A percentile compares a stretch with the other conserved stretches of the same genome.
Conservation (phyloP, 176 grass and related monocot genomes). For the Paspalum vaginatum region DNA sequence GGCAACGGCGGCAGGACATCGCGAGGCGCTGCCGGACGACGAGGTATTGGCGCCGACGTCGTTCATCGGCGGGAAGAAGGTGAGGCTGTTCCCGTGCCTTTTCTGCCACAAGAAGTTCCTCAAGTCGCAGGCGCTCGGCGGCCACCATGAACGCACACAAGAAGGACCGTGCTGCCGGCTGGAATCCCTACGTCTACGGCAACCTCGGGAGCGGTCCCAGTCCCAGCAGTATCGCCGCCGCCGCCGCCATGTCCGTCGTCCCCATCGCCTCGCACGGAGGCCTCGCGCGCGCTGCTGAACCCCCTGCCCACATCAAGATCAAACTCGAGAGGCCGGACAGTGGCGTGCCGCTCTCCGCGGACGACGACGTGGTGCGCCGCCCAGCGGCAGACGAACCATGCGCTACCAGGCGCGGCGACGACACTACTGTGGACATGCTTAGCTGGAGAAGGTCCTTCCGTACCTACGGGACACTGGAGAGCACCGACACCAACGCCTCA, state of each 20-base stretch:
- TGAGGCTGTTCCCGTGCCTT: slow-evolving; percentile 67
- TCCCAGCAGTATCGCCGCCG: no score
- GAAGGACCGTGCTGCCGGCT: slow-evolving; percentile 14
- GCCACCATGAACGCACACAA: slow-evolving; percentile 13
- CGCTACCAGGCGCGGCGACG: slow-evolving; percentile 20
- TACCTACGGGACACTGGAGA: neutral
- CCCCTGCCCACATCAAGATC: no score
- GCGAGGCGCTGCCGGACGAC: no score
- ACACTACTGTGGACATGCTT: slow-evolving; percentile 46
- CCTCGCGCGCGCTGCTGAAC: no score
- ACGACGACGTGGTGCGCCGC: slow-evolving; percentile 24
- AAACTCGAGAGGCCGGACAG: no score
- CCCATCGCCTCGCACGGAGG: slow-evolving; percentile 11
- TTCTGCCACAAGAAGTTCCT: slow-evolving; percentile 78
- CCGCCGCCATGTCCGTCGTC: neutral
- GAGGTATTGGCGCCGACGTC: slow-evolving; percentile 14
- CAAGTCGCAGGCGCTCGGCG: neutral
- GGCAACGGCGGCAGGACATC: no score
- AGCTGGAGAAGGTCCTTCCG: slow-evolving; percentile 28
- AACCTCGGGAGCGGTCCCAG: no score
- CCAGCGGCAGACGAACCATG: slow-evolving; percentile 28
- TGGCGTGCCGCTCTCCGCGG: neutral
- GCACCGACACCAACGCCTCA: no score
- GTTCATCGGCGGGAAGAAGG: slow-evolving; percentile 36
- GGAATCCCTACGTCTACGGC: slow-evolving; percentile 48